phyloP scores from a whole-genome alignment of 2,329 filamentous ascomycete species.

The Sordariomycetes sp. region DNA sequence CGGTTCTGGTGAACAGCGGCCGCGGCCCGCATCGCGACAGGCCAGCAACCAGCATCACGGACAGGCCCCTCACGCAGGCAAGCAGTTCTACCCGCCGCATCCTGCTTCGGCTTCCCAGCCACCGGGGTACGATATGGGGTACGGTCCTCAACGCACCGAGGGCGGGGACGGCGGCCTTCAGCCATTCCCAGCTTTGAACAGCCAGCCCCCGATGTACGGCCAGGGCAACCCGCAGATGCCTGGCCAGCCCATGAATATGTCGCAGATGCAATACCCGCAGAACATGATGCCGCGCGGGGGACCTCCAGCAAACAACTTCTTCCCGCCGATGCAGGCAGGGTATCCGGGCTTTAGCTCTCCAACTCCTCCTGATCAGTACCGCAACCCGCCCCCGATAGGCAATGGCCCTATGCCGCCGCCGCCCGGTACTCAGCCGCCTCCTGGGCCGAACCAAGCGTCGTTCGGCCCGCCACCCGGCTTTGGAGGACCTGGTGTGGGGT shows the following conservation, averaged over 20 bases:
- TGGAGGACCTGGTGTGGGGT: constrained; percentile 23
- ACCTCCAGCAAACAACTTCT: constrained; percentile 47
- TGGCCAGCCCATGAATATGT: constrained; percentile 33
- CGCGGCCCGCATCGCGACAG: constrained; percentile 46
- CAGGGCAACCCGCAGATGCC: constrained; percentile 31
- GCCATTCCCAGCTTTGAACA: constrained; percentile 38
- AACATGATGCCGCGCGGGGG: constrained; percentile 41
- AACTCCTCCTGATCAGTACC: constrained; percentile 44
- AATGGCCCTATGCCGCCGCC: constrained; percentile 25
- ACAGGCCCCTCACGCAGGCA: constrained; percentile 25
- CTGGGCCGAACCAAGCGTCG: constrained; percentile 17
- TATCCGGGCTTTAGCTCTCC: constrained; percentile 41
- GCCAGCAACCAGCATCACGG: constrained; percentile 32
- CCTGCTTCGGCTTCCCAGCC: constrained; percentile 25
- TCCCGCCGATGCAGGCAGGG: constrained; percentile 42
- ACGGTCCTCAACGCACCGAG: constrained; percentile 41
- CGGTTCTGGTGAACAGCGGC: constrained; percentile 35
- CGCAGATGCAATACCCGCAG: constrained; percentile 50
- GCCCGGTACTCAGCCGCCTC: constrained; percentile 38
- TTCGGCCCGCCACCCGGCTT: constrained; percentile 37
- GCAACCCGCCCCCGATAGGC: constrained; percentile 23
- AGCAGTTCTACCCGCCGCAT: constrained; percentile 43
- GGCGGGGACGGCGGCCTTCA: constrained; percentile 24
- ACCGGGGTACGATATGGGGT: constrained; percentile 39
- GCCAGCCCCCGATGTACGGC: constrained; percentile 42